Conservation (phyloP, 345 rosid genomes). For the Toxicodendron radicans region DNA sequence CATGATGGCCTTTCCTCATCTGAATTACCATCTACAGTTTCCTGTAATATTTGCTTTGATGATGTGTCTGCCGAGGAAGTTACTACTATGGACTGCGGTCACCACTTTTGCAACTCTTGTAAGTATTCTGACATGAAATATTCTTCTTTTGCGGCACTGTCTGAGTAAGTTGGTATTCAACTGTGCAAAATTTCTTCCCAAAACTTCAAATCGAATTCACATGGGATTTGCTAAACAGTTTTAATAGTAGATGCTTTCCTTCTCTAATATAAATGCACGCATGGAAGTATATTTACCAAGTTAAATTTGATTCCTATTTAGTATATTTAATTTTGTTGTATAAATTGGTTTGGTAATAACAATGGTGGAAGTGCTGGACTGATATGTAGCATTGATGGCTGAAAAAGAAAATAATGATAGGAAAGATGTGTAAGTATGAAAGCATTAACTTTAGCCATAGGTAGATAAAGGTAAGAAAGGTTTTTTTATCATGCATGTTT, state of each 20-base stretch:
- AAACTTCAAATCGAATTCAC: neutral
- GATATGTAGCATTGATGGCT: neutral
- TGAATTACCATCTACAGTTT: constrained; percentile 5
- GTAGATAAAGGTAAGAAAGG: neutral
- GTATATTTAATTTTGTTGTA: neutral
- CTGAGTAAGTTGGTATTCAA: neutral
- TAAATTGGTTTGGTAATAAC: neutral
- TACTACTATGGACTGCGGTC: constrained; percentile 46
- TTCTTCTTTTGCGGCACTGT: neutral
- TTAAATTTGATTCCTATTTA: constrained; percentile 1
- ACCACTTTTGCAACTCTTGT: constrained; percentile 45
- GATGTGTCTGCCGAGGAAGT: constrained; percentile 27
- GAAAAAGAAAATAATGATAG: neutral
- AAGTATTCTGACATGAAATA: constrained; percentile 13
- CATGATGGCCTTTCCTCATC: neutral
- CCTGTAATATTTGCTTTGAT: constrained; percentile 41
- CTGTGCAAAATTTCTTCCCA: neutral
- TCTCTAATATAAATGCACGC: neutral
- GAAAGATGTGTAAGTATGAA: neutral
- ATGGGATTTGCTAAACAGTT: neutral
- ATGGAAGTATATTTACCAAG: neutral
- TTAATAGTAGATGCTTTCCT: neutral
- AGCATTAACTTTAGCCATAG: neutral
- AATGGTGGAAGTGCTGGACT: constrained; percentile 10
- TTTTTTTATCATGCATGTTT: neutral